Evolutionary conservation across 345 rosid genomes (phyloP).

Genomic region (Reutealis trisperma): DNA sequence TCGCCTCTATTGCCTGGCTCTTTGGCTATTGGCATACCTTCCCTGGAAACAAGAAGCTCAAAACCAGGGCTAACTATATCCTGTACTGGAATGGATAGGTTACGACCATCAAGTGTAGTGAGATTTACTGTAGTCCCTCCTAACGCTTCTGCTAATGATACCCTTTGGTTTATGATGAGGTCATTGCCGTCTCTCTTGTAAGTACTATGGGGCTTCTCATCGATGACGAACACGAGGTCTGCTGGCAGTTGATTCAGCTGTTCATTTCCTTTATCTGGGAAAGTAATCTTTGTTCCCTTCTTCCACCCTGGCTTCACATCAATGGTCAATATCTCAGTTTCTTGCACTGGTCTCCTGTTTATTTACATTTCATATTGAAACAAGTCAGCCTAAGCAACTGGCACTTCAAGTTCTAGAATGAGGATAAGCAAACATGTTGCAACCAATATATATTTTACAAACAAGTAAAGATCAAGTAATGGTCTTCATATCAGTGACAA

Average conservation of each 20-base stretch:
- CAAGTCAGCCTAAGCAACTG: neutral
- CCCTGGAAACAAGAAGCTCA: conserved; percentile 71
- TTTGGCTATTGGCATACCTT: conserved; percentile 93
- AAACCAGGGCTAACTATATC: conserved; percentile 78
- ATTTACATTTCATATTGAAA: conserved; percentile 3
- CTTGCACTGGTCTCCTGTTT: conserved; percentile 65
- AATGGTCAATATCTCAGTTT: conserved; percentile 81
- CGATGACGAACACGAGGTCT: conserved; percentile 81
- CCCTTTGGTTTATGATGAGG: conserved; percentile 53
- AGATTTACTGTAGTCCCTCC: conserved; percentile 69
- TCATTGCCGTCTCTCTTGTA: conserved; percentile 87
- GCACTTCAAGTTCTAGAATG: neutral
- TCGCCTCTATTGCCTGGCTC: conserved; percentile 80
- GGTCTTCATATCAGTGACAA: too few relatives aligned
- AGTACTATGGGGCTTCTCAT: conserved; percentile 71
- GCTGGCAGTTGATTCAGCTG: conserved; percentile 88
- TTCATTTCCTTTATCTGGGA: conserved; percentile 93
- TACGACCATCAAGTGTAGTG: conserved; percentile 64
- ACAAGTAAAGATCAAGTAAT: neutral
- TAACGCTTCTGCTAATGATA: conserved; percentile 78
- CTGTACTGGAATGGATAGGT: conserved; percentile 56
- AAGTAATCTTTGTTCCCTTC: conserved; percentile 91
- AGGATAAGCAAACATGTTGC: neutral
- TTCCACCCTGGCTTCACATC: conserved; percentile 98
- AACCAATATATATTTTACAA: neutral